These are phyloP conservation scores for Blastomyces emzantsi DNA, from an alignment of 2,329 filamentous ascomycete genomes.

Conservation along the genomic window DNA sequence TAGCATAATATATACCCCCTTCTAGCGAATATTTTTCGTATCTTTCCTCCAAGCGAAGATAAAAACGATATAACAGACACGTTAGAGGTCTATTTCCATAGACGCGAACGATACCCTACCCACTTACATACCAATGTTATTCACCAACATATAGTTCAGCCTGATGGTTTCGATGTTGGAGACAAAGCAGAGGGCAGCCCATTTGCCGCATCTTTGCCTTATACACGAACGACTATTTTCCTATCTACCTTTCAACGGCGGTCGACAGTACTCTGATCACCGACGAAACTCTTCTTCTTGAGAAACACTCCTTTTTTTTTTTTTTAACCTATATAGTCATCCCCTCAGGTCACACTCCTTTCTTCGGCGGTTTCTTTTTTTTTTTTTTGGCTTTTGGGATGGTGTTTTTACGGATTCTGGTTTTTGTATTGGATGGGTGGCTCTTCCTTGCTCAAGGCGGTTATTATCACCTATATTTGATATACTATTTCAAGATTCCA, in stretches of 20 bases:
- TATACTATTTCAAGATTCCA: not conserved
- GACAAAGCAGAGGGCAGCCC: not conserved
- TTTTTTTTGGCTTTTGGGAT: not conserved
- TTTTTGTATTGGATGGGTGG: not conserved
- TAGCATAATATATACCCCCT: not conserved
- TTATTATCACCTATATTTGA: not conserved
- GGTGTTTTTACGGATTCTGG: not conserved
- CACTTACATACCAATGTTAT: not conserved
- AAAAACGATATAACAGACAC: too few relatives aligned
- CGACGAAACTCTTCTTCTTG: not conserved
- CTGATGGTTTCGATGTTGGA: not conserved
- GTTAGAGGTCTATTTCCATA: not conserved
- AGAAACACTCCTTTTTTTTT: not conserved
- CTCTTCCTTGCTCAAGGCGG: not conserved
- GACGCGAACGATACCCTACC: not conserved
- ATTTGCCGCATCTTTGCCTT: not conserved
- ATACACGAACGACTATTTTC: not conserved
- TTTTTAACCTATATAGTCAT: too few relatives aligned
- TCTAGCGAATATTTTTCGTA: not conserved
- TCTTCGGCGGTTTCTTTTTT: not conserved
- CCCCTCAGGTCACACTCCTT: not conserved
- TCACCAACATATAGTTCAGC: not conserved
- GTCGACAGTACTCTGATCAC: not conserved
- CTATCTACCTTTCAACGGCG: not conserved
- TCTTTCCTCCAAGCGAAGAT: not conserved